Conservation (phyloP, 2,329 filamentous ascomycete species). For the Aspergillus persii region DNA sequence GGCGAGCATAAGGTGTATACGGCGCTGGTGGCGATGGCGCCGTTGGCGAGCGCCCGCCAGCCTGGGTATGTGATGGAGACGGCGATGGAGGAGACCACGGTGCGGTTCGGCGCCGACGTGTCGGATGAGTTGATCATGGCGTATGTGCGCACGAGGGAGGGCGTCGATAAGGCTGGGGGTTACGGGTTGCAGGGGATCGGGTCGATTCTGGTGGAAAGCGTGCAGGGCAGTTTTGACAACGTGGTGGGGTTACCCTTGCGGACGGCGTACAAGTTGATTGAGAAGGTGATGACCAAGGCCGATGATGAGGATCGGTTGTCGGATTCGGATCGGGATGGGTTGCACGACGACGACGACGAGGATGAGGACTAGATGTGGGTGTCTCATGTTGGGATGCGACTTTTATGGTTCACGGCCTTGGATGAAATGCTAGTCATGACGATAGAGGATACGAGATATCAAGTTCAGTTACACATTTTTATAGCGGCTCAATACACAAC, state of each 20-base stretch:
- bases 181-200: constrained; percentile 92
- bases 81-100: constrained; percentile 84
- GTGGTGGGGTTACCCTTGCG: constrained; percentile 87
- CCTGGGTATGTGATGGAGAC: constrained; percentile 83
- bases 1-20: constrained; percentile 80
- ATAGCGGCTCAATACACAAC: constrained; percentile 13
- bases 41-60: constrained; percentile 72
- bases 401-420: too few species aligned
- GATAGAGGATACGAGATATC: background rate
- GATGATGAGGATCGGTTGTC: constrained; percentile 59
- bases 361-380: constrained; percentile 8
- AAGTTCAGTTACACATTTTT: constrained; percentile 20
- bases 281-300: constrained; percentile 79
- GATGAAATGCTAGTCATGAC: background rate
- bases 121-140: constrained; percentile 80
- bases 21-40: constrained; percentile 77
- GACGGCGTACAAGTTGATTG: constrained; percentile 74
- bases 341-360: constrained; percentile 19
- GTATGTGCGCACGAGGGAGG: constrained; percentile 72
- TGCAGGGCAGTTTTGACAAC: constrained; percentile 90
- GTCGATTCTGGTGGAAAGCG: constrained; percentile 79
- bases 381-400: background rate
- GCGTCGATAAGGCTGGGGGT: constrained; percentile 91
- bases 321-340: constrained; percentile 37
- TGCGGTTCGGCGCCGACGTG: constrained; percentile 74